Conservation (phyloP, 1,139 yeast genomes). For the Saccharomyces hybrid region DNA sequence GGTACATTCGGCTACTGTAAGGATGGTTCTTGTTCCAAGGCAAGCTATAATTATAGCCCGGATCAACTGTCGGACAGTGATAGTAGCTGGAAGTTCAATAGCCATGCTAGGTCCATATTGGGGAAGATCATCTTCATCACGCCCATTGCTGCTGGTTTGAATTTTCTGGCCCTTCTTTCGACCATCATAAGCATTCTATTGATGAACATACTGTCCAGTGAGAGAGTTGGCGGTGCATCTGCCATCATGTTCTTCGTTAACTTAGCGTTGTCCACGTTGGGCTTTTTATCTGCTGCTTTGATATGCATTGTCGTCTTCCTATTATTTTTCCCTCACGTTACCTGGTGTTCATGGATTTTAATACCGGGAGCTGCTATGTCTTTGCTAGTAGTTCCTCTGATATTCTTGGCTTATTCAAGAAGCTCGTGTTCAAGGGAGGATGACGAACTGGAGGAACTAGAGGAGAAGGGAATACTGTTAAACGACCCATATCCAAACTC, state of each 20-base stretch:
- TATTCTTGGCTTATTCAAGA: slow-evolving; percentile 32
- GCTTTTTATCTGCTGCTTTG: slow-evolving; percentile 47
- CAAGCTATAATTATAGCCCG: slow-evolving; percentile 45
- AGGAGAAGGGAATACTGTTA: slow-evolving; percentile 15
- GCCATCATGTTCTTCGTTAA: slow-evolving; percentile 31
- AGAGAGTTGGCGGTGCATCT: slow-evolving; percentile 27
- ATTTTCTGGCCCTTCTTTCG: slow-evolving; percentile 41
- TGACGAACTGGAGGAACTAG: slow-evolving; percentile 21
- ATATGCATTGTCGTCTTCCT: slow-evolving; percentile 49
- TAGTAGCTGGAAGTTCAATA: slow-evolving; percentile 43
- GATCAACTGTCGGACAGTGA: slow-evolving; percentile 27
- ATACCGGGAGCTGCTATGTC: slow-evolving; percentile 57
- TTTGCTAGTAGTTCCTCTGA: slow-evolving; percentile 40
- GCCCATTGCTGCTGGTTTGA: slow-evolving; percentile 75
- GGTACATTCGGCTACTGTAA: slow-evolving; percentile 85
- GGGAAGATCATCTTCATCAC: slow-evolving; percentile 69
- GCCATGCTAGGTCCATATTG: slow-evolving; percentile 54
- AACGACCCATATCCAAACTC: background rate
- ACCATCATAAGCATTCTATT: slow-evolving; percentile 12
- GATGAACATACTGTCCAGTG: slow-evolving; percentile 1
- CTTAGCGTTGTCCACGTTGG: slow-evolving; percentile 35
- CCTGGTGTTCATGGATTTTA: slow-evolving; percentile 65
- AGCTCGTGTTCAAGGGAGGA: slow-evolving; percentile 24
- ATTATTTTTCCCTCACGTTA: slow-evolving; percentile 53
- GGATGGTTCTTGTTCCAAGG: slow-evolving; percentile 40